These are phyloP conservation scores for Jaltomata sinuosa DNA, from an alignment of 257 asterid species.

Conservation along the genomic window DNA sequence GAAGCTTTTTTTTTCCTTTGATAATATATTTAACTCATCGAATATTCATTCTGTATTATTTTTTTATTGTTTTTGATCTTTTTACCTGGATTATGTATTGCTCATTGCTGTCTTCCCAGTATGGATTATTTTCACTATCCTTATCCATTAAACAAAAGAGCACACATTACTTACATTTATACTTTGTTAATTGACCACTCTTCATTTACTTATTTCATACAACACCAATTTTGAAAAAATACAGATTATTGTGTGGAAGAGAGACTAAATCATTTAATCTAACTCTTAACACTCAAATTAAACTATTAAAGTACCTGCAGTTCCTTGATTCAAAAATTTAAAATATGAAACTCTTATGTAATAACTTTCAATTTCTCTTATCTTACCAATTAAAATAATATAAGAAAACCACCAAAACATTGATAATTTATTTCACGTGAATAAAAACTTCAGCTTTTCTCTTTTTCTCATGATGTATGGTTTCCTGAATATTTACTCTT, in stretches of 20 bases:
- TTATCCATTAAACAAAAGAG: not conserved
- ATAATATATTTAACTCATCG: not conserved
- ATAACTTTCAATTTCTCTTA: not conserved
- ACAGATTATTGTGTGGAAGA: not conserved
- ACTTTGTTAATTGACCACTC: not conserved
- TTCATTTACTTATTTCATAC: not conserved
- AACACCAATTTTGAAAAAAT: not conserved
- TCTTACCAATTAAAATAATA: not conserved
- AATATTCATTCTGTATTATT: not conserved
- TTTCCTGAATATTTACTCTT: not conserved
- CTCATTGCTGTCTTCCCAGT: not conserved
- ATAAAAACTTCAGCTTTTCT: not conserved
- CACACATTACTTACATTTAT: not conserved
- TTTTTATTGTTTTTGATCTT: not conserved
- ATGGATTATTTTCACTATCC: not conserved
- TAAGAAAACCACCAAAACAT: not conserved
- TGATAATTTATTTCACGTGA: not conserved
- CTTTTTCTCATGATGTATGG: not conserved
- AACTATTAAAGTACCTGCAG: not conserved
- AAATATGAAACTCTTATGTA: not conserved
- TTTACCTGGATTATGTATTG: not conserved
- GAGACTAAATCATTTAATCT: not conserved
- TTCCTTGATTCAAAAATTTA: not conserved
- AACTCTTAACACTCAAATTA: not conserved
- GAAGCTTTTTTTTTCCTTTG: not conserved